phyloP scores from a whole-genome alignment of 2,329 filamentous ascomycete genomes.

The Pyrenochaeta sp. region DNA sequence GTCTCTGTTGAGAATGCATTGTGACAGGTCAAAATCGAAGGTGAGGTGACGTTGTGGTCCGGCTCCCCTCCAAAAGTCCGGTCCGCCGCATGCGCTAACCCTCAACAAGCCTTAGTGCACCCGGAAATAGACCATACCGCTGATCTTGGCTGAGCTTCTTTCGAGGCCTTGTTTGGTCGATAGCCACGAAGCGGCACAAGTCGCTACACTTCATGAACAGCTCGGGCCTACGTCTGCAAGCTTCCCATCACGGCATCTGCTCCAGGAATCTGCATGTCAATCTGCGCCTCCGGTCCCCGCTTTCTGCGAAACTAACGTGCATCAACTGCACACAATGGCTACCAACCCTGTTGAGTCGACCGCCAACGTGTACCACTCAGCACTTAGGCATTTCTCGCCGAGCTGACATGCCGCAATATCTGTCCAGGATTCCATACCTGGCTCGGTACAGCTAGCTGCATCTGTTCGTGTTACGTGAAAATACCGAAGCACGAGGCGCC shows the following conservation, averaged over 20 bases:
- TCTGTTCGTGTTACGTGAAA: constrained; percentile 16
- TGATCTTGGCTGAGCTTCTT: constrained; percentile 25
- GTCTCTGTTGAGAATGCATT: not conserved
- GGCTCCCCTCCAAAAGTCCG: constrained; percentile 41
- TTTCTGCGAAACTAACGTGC: constrained; percentile 19
- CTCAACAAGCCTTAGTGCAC: constrained; percentile 15
- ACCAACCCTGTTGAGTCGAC: constrained; percentile 22
- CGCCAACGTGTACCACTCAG: constrained; percentile 22
- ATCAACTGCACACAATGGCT: constrained; percentile 23
- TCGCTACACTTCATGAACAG: constrained; percentile 19
- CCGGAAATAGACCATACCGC: constrained; percentile 21
- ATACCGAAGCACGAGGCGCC: constrained; percentile 4
- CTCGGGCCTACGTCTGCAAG: constrained; percentile 19
- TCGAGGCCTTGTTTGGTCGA: constrained; percentile 19
- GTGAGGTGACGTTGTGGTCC: constrained; percentile 26
- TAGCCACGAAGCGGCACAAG: constrained; percentile 11
- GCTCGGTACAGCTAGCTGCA: constrained; percentile 24
- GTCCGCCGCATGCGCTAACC: constrained; percentile 20
- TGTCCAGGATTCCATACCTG: constrained; percentile 14
- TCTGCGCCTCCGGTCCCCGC: constrained; percentile 20
- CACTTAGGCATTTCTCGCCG: constrained; percentile 17
- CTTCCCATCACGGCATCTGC: constrained; percentile 12
- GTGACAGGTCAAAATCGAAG: constrained; percentile 16
- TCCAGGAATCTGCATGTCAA: constrained; percentile 15
- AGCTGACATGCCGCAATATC: constrained; percentile 12